These are phyloP conservation scores for Magnolia sinica DNA, from an alignment of 164 flowering plant genomes.

Conservation along the genomic window DNA sequence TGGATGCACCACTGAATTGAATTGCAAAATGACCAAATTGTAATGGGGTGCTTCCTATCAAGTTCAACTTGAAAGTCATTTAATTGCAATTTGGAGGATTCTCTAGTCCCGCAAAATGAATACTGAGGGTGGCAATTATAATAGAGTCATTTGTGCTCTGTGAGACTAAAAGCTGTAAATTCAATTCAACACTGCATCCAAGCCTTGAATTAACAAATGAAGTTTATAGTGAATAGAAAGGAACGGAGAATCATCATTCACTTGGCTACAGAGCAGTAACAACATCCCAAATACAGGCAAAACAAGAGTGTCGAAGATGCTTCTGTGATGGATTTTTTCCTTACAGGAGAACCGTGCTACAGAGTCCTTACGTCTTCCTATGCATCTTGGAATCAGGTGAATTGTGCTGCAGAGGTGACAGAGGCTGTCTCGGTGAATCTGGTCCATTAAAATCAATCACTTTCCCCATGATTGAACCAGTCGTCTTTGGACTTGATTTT, in stretches of 20 bases:
- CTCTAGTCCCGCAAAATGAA: no score
- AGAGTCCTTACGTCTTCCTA: slow-evolving; percentile 23
- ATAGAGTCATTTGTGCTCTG: no score
- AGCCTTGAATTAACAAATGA: neutral
- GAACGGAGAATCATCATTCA: neutral
- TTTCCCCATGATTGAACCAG: slow-evolving; percentile 42
- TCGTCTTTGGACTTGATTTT: slow-evolving; percentile 51
- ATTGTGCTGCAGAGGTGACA: slow-evolving; percentile 61
- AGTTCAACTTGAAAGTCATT: no score
- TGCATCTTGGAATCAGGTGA: slow-evolving; percentile 55
- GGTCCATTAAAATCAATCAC: slow-evolving; percentile 40
- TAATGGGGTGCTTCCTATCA: no score
- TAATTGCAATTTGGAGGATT: no score
- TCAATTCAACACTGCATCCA: no score
- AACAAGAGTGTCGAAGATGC: neutral
- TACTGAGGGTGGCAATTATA: no score
- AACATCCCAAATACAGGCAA: neutral
- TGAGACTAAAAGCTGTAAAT: no score
- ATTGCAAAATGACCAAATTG: no score
- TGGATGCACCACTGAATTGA: no score
- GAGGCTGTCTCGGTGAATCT: slow-evolving; percentile 54
- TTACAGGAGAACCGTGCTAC: neutral
- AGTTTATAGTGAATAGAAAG: neutral
- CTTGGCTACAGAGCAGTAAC: neutral
- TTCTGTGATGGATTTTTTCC: neutral